Evolutionary conservation across 2,329 filamentous ascomycete species (phyloP).

Genomic region (Talaromyces atroroseus): DNA sequence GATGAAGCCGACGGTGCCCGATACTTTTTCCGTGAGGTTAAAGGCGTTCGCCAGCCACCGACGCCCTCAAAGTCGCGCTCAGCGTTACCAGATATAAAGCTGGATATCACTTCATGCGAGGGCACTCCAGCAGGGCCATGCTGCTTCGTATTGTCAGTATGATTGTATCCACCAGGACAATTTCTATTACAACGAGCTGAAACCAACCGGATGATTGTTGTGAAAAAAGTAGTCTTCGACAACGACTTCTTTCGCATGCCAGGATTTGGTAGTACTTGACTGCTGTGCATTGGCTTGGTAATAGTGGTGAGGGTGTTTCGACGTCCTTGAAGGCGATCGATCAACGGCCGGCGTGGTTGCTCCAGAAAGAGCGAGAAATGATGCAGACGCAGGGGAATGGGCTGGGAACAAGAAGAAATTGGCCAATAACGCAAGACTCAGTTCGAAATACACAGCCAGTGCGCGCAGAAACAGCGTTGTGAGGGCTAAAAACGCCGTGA

Average conservation of each 20-base stretch:
- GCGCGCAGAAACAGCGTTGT: conserved; percentile 57
- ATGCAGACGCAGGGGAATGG: conserved; percentile 4
- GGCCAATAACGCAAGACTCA: conserved; percentile 52
- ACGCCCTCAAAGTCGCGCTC: conserved; percentile 42
- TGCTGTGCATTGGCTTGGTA: background rate
- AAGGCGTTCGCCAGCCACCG: conserved; percentile 34
- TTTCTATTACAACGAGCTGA: background rate
- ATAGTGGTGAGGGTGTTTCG: background rate
- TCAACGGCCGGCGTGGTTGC: conserved; percentile 4
- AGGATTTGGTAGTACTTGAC: background rate
- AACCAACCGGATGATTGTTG: background rate
- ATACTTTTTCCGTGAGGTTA: conserved; percentile 17
- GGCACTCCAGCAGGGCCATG: background rate
- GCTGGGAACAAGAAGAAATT: conserved; percentile 13
- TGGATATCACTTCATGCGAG: conserved; percentile 19
- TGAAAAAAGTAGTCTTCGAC: conserved; percentile 8
- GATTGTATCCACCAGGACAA: too few species aligned
- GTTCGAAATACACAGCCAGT: conserved; percentile 58
- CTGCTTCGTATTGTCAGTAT: conserved; percentile 5
- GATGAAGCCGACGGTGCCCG: conserved; percentile 22
- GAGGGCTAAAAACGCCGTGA: conserved; percentile 60
- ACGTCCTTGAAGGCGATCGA: background rate
- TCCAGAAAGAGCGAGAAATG: conserved; percentile 11
- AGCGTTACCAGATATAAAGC: conserved; percentile 28
- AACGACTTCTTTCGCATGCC: conserved; percentile 3